Base-by-base conservation (phyloP, 2,329 filamentous ascomycete species). In the Hypoxylon sp. region DNA sequence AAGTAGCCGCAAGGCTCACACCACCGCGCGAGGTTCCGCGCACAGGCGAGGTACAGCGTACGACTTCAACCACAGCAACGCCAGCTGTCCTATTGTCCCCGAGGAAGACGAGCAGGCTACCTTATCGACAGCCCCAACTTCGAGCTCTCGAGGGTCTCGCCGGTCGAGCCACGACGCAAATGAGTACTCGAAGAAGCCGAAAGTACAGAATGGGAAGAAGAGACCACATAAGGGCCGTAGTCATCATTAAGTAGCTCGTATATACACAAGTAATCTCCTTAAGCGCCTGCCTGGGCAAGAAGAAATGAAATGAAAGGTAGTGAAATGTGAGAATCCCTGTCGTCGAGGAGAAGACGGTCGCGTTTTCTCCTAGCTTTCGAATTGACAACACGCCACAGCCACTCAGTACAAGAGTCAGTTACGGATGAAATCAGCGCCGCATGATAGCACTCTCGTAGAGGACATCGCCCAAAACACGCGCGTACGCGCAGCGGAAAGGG, bases 1-100 rank as follows among this genome's bases (percentile, higher is more conserved):
- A 40, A 69, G 75, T 22, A 75, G 78, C 42, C 79, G 79, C 67
- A 83, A 81, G 70, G 77, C 77, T 48, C 79, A 81, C 35, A 76
- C 77, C 63, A 74, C 72, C 31, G 56, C 69, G 50, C 73, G 69
- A 57, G 63, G 66, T 59, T 68, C 66, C n/a, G 61, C 62, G 30
- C 70, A 73, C 49, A 76, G 67, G 55, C 70, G 74, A 63, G 64
- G 65, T 31, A 62, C 70, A 7, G 64, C 71, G 35, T 75, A 76
- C 60, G 76, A 76, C 40, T 74, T 71, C 35, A 51, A 60, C 60
- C 69, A 71, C 33, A 65, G 56, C 22, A 69, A 64, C 17, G 69
- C 69, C 13, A 68, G 64, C 35, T 73, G 74, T 42, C 62, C 75
- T 25, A 27, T 70, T 20, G 69, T 76, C 3, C 64, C 69, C 33